Evolutionary conservation across 2,329 filamentous ascomycete species (phyloP).

Genomic region (Pseudogymnoascus sp.): DNA sequence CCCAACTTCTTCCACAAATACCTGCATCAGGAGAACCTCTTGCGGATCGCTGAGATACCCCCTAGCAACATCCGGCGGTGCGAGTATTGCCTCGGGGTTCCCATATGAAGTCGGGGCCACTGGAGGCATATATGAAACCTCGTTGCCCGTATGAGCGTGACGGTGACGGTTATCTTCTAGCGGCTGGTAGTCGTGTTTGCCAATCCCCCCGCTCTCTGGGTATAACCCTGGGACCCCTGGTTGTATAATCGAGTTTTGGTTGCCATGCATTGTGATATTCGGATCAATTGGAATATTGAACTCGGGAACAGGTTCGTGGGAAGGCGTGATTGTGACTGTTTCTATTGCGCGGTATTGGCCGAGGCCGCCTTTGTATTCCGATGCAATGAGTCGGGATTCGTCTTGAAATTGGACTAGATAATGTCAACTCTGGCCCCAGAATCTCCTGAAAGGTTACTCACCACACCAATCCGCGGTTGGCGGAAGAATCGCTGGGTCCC

Average conservation of each 20-base stretch:
- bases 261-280: constrained; percentile 8
- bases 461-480: constrained; percentile 59
- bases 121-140: constrained; percentile 31
- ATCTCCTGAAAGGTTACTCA: constrained; percentile 23
- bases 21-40: constrained; percentile 82
- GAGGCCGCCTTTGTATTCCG: constrained; percentile 76
- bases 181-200: constrained; percentile 20
- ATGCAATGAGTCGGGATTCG: constrained; percentile 83
- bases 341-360: constrained; percentile 49
- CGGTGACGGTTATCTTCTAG: constrained; percentile 24
- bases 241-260: constrained; percentile 25
- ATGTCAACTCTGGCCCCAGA: neutral
- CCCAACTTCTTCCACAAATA: constrained; percentile 84
- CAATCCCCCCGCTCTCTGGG: constrained; percentile 18
- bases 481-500: constrained; percentile 55
- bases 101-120: constrained; percentile 33
- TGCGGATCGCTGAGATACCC: constrained; percentile 67
- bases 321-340: constrained; percentile 33
- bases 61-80: constrained; percentile 39
- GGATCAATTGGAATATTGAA: constrained; percentile 18
- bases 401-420: constrained; percentile 66
- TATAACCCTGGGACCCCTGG: constrained; percentile 17
- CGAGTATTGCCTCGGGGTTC: constrained; percentile 25
- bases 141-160: constrained; percentile 25
- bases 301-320: constrained; percentile 21